phyloP scores from a whole-genome alignment of 2,329 filamentous ascomycete species.

The Fusarium palustre region DNA sequence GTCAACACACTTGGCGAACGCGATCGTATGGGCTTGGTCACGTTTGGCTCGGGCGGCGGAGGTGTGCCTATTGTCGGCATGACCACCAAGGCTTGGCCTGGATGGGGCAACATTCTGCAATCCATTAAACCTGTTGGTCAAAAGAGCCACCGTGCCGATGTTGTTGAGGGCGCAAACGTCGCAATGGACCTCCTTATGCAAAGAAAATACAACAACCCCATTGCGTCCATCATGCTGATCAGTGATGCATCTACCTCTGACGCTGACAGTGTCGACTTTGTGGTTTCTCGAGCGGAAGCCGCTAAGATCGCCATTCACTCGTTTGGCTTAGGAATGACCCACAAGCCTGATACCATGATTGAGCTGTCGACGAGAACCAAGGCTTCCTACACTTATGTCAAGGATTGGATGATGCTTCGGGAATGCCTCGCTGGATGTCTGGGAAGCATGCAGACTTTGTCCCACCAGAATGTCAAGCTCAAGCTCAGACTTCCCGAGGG shows the following conservation, averaged over 20 bases:
- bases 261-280: conserved; percentile 95
- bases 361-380: conserved; percentile 95
- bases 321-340: conserved; percentile 94
- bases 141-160: conserved; percentile 95
- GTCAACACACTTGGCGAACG: conserved; percentile 89
- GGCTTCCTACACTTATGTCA: conserved; percentile 97
- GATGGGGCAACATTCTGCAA: conserved; percentile 87
- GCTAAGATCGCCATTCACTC: conserved; percentile 98
- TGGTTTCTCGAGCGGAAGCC: conserved; percentile 94
- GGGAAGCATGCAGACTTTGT: conserved; percentile 89
- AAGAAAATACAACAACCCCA: conserved; percentile 92
- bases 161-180: conserved; percentile 96
- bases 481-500: conserved; percentile 95
- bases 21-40: conserved; percentile 96
- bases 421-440: conserved; percentile 95
- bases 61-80: conserved; percentile 97
- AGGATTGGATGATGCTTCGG: conserved; percentile 99
- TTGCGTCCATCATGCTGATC: conserved; percentile 95
- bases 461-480: conserved; percentile 98
- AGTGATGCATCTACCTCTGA: conserved; percentile 97
- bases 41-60: conserved; percentile 93
- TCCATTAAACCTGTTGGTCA: conserved; percentile 94
- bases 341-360: conserved; percentile 99
- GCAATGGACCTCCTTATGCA: conserved; percentile 99
- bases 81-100: conserved; percentile 94